These are phyloP conservation scores for Vitis hybrid DNA, from an alignment of 177 flowering plant genomes.

Conservation along the genomic window DNA sequence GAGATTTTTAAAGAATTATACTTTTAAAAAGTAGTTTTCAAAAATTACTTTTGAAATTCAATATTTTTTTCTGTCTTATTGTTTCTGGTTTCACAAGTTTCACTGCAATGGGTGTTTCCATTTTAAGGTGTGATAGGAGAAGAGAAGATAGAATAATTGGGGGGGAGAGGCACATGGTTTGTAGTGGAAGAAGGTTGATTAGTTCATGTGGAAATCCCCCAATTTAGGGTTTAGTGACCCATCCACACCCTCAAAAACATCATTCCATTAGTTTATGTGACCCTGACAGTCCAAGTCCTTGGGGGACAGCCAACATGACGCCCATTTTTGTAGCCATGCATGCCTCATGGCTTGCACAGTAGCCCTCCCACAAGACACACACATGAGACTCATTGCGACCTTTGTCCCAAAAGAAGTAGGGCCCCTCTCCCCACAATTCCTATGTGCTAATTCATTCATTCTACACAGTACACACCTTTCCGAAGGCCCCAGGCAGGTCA, in stretches of 20 bases:
- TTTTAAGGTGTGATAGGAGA: too few relatives aligned
- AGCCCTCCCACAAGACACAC: conserved; percentile 14
- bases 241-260: not conserved
- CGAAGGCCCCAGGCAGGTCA: not conserved
- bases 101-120: too few relatives aligned
- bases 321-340: conserved; percentile 25
- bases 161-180: conserved; percentile 31
- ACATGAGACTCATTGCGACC: conserved; percentile 23
- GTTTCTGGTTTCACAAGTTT: too few relatives aligned
- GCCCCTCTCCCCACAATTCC: conserved; percentile 1
- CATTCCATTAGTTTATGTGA: conserved; percentile 13
- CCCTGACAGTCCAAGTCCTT: conserved; percentile 17
- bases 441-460: not conserved
- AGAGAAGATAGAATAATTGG: conserved; percentile 14
- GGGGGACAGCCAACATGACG: conserved; percentile 45
- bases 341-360: conserved; percentile 10
- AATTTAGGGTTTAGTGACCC: conserved; percentile 18
- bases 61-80: too few relatives aligned
- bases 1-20: too few relatives aligned
- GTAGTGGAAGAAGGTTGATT: conserved; percentile 28
- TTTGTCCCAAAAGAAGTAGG: conserved; percentile 16
- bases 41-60: too few relatives aligned
- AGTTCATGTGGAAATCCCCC: conserved; percentile 29
- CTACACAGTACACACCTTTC: too few relatives aligned
- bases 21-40: too few relatives aligned